Conservation (phyloP, 2,329 filamentous ascomycete species). For the Pseudogymnoascus sp. region DNA sequence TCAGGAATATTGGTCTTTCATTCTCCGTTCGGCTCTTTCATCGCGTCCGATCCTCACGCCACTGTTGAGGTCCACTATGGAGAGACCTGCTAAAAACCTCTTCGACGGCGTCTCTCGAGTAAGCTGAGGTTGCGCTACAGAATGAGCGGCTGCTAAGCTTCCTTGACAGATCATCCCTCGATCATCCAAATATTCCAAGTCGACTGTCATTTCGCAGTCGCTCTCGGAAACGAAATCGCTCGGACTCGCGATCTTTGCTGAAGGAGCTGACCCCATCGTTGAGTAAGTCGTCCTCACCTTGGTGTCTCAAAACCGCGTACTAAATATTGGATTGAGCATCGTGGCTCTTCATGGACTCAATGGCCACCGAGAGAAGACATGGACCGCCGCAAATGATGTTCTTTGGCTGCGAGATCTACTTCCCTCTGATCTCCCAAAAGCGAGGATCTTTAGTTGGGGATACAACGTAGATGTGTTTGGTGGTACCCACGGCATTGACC, state of each 20-base stretch:
- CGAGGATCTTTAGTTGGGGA: slow-evolving; percentile 30
- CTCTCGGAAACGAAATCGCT: not conserved
- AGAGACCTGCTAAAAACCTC: not conserved
- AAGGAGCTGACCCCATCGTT: slow-evolving; percentile 7
- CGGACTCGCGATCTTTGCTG: slow-evolving; percentile 1
- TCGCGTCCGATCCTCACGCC: not conserved
- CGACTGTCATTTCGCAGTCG: not conserved
- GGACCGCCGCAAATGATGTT: slow-evolving; percentile 21
- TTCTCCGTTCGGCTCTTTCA: not conserved
- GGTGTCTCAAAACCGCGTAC: slow-evolving; percentile 28
- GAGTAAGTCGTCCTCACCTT: slow-evolving; percentile 9
- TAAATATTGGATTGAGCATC: slow-evolving; percentile 23
- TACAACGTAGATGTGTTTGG: slow-evolving; percentile 24
- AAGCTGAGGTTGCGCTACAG: not conserved
- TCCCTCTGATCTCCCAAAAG: slow-evolving; percentile 25
- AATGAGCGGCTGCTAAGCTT: not conserved
- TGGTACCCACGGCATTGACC: slow-evolving; percentile 18
- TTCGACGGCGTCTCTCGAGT: not conserved
- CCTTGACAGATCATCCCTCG: not conserved
- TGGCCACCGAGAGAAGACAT: slow-evolving; percentile 25
- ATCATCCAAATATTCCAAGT: not conserved
- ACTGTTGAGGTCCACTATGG: not conserved
- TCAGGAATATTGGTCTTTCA: not conserved
- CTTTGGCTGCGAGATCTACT: slow-evolving; percentile 26
- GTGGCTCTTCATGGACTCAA: slow-evolving; percentile 26